Conservation (phyloP, 345 rosid species). For the Firmiana major region DNA sequence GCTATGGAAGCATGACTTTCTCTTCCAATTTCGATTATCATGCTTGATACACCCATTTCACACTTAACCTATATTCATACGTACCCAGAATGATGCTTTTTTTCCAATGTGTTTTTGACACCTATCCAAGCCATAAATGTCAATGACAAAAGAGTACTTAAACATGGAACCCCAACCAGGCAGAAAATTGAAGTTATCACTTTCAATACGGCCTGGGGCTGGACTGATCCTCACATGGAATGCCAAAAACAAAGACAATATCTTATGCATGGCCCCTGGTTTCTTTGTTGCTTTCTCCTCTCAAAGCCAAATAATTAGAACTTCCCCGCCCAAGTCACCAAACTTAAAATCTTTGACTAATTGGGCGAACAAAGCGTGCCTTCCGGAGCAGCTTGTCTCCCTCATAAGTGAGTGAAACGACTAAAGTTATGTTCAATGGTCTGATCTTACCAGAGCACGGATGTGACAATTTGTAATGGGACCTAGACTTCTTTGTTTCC, state of each 20-base stretch:
- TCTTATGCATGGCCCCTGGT: background rate
- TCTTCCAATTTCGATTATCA: too few species aligned
- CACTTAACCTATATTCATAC: too few species aligned
- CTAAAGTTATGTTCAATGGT: constrained; percentile 2
- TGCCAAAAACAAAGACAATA: background rate
- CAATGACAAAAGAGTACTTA: background rate
- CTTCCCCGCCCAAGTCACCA: background rate
- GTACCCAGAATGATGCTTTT: background rate
- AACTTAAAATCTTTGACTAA: constrained; percentile 10
- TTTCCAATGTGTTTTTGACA: background rate
- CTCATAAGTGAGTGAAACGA: background rate
- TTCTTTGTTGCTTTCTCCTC: background rate
- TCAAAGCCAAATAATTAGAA: background rate
- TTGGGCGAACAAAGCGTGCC: background rate
- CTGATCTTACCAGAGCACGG: background rate
- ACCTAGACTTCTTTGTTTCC: background rate
- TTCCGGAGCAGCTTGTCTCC: background rate
- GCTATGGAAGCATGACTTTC: too few species aligned
- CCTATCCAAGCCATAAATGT: background rate
- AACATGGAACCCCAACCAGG: background rate
- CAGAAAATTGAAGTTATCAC: background rate
- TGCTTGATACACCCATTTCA: background rate
- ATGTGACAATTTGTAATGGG: background rate
- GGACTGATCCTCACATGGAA: background rate
- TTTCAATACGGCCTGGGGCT: background rate